Evolutionary conservation across 768 basidiomycete species (phyloP), one percentile per base, ranked within the genome.

Genomic region (Nidularia sp.): DNA sequence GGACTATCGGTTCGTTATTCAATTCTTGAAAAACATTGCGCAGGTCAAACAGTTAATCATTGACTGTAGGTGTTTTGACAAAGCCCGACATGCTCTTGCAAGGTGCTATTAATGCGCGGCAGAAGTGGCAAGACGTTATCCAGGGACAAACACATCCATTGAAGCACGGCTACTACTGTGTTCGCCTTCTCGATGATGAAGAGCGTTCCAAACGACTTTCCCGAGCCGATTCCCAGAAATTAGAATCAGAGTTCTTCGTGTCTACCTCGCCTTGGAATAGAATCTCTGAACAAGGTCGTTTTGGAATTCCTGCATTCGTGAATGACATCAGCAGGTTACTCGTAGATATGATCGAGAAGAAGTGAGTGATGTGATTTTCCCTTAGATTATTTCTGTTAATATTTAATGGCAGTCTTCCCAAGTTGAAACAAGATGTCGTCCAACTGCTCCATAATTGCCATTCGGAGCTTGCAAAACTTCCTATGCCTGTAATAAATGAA

Each of bases 41-140:
- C 13, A 0, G 39, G 2, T 48, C 22, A 34, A 36, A 58, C 5
- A 18, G 18, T 18, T 18, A 18, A 18, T 18, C 18, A 18, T 18
- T 18, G 18, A 18, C 29, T 6, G 1, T 55, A 88, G 86, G 83
- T 4, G 77, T 90, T 1, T 71, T 88, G 7, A 90, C 88, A 0
- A 89, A 90, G 57, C 82, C 85, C 0, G 88, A 90, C 55, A 71
- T 63, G 3, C 63, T 90, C 1, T 61, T 66, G 0, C 41, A 56
- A 0, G 83, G 82, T 7, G 69, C 76, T 2, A 71, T 62, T 3
- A 68, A 74, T 41, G 44, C 70, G 44, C 75, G 67, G 13, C 45
- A 68, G 33, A 45, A 36, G 32, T 88, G 86, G 84, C 65, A 70
- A n/a, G 69, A 74, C 0, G 69, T 83, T 3, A 64, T 88, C 5